phyloP scores from a whole-genome alignment of 164 flowering plant genomes.

The Magnolia changhungtana region DNA sequence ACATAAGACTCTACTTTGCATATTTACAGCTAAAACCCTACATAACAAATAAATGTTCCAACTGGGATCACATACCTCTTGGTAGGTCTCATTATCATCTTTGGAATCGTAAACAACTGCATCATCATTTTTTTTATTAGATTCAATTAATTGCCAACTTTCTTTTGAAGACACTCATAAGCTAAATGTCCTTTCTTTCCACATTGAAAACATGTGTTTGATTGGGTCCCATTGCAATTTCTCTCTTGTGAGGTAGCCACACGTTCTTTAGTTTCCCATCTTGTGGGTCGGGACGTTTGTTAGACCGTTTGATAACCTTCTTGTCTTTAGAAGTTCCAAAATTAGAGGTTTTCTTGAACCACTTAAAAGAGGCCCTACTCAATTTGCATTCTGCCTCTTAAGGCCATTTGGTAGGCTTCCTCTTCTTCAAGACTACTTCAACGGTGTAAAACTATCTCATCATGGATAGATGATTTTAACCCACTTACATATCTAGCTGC shows the following conservation, averaged over 20 bases:
- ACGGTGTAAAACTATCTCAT: not conserved
- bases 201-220: not conserved
- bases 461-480: not conserved
- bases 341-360: not conserved
- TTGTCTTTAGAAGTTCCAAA: not conserved
- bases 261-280: not conserved
- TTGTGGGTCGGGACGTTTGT: not conserved
- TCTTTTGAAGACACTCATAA: not conserved
- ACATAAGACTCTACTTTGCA: no score
- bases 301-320: not conserved
- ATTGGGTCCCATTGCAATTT: no score
- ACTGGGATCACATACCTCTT: not conserved
- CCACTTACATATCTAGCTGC: constrained; percentile 12
- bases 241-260: no score
- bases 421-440: not conserved
- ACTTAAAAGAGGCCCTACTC: not conserved
- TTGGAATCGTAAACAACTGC: not conserved
- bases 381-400: constrained; percentile 4
- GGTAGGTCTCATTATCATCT: not conserved
- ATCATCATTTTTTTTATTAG: not conserved
- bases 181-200: constrained; percentile 1
- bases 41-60: no score
- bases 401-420: not conserved
- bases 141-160: not conserved
- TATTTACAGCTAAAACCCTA: no score